Conservation (phyloP, 805 yeast genomes). For the Kodamaea jinghongensis region DNA sequence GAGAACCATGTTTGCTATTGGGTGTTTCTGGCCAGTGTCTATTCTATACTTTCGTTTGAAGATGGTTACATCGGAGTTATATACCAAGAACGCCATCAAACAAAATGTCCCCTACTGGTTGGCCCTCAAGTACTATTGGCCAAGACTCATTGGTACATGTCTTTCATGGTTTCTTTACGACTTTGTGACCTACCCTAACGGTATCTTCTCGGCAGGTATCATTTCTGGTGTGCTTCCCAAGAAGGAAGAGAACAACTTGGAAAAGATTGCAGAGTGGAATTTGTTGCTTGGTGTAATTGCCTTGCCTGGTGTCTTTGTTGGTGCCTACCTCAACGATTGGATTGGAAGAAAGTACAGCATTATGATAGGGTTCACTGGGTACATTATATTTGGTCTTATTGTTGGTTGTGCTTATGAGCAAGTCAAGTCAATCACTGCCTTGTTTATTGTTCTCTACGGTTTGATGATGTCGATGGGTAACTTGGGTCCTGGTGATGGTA, state of each 20-base stretch:
- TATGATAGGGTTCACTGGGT: constrained; percentile 69
- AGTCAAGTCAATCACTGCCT: constrained; percentile 55
- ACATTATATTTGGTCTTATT: constrained; percentile 67
- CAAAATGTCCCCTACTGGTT: constrained; percentile 51
- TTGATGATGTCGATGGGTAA: constrained; percentile 68
- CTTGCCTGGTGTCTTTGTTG: constrained; percentile 70
- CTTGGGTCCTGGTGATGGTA: constrained; percentile 75
- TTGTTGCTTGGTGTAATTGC: constrained; percentile 62
- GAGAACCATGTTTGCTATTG: constrained; percentile 68
- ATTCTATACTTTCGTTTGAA: constrained; percentile 70
- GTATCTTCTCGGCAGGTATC: constrained; percentile 60
- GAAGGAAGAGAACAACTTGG: constrained; percentile 37
- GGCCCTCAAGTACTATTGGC: constrained; percentile 67
- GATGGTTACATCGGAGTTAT: constrained; percentile 65
- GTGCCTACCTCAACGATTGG: constrained; percentile 61
- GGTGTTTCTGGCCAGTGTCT: constrained; percentile 65
- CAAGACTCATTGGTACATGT: constrained; percentile 65
- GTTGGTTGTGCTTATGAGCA: constrained; percentile 64
- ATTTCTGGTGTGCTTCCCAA: constrained; percentile 48
- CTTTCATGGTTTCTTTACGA: constrained; percentile 80
- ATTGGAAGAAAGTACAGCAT: constrained; percentile 72
- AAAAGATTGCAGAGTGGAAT: constrained; percentile 70
- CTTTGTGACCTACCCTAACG: constrained; percentile 78
- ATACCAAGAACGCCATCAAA: constrained; percentile 62
- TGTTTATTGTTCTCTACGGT: constrained; percentile 72